phyloP scores from a whole-genome alignment of 23 red algal genomes.

The Gracilaria gracilis region DNA sequence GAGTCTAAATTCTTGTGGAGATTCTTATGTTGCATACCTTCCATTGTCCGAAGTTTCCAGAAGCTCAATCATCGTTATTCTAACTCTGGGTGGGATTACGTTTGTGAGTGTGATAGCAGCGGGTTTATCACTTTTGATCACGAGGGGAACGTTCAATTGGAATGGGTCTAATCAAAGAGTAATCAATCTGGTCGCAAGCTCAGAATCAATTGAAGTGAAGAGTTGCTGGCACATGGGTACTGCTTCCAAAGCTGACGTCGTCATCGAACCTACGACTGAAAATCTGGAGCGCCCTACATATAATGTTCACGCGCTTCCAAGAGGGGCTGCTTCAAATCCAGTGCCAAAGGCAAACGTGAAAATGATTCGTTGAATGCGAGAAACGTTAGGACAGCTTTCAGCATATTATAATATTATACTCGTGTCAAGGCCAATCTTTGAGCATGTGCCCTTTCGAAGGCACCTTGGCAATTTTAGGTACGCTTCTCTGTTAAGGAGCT shows the following conservation, averaged over 20 bases:
- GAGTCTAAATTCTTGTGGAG: neutral
- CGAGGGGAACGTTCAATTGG: too few relatives aligned
- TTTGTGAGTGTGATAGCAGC: neutral
- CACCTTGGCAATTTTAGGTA: too few relatives aligned
- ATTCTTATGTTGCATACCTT: too few relatives aligned
- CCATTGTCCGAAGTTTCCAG: slow-evolving; percentile 1
- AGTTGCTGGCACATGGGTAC: neutral
- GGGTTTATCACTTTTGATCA: neutral
- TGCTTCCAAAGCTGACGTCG: neutral
- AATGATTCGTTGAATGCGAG: too few relatives aligned
- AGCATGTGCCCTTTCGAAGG: too few relatives aligned
- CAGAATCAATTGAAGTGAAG: neutral
- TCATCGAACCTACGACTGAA: neutral
- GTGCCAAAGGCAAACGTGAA: neutral
- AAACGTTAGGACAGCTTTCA: too few relatives aligned
- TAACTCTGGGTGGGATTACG: neutral
- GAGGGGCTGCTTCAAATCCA: neutral
- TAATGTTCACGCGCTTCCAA: neutral
- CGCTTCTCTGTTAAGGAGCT: too few relatives aligned
- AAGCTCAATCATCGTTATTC: neutral
- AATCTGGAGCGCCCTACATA: neutral
- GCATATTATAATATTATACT: too few relatives aligned
- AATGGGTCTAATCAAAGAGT: slow-evolving; percentile 13
- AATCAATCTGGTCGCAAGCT: neutral
- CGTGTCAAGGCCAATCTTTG: too few relatives aligned